Conservation (phyloP, 345 rosid species). For the Cardamine chenopodiifolia region DNA sequence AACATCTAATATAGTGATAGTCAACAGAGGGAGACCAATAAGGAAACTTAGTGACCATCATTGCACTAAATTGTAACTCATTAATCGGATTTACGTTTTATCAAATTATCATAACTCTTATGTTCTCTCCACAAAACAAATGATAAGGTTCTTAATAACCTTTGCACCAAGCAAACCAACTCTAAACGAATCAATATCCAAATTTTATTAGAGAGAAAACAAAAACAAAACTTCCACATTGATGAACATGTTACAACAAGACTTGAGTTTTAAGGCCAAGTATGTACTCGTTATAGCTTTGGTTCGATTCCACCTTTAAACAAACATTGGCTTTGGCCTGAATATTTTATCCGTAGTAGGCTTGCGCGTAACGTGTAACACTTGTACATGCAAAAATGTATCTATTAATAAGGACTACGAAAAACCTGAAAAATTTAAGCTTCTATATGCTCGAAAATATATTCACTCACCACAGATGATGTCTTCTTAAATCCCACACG, state of each 20-base stretch:
- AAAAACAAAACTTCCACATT: not conserved
- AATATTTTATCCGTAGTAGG: not conserved
- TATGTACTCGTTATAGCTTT: not conserved
- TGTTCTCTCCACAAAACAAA: not conserved
- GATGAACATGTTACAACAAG: slow-evolving; percentile 12
- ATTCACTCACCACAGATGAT: slow-evolving; percentile 71
- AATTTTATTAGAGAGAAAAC: not conserved
- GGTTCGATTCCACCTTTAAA: not conserved
- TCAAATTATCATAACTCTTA: not conserved
- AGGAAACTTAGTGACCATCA: not conserved
- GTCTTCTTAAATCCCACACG: slow-evolving; percentile 62
- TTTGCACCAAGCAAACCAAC: not conserved
- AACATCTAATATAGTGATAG: not conserved
- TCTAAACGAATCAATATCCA: not conserved
- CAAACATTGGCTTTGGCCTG: not conserved
- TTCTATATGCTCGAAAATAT: not conserved
- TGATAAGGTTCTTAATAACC: not conserved
- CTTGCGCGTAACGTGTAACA: not conserved
- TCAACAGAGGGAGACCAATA: not conserved
- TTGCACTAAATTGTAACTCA: not conserved
- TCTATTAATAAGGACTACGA: not conserved
- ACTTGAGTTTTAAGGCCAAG: not conserved
- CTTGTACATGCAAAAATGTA: slow-evolving; percentile 47
- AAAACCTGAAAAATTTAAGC: not conserved
- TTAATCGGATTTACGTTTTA: too few species aligned